phyloP scores from a whole-genome alignment of 305 asterid genomes.

The Andrographis paniculata region DNA sequence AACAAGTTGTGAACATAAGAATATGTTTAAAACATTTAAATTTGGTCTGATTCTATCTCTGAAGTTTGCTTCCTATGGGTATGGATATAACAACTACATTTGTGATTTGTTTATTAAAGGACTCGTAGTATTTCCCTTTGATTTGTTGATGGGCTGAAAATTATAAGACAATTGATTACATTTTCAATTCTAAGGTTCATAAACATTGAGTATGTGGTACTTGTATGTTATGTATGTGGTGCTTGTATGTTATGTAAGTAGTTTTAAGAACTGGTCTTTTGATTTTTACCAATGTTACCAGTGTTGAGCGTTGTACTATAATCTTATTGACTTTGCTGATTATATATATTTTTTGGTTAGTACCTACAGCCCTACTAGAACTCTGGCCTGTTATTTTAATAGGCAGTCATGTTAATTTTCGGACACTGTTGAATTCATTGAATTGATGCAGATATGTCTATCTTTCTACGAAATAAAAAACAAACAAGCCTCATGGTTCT shows the following conservation, averaged over 20 bases:
- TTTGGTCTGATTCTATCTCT: not conserved
- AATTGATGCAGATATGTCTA: conserved; percentile 63
- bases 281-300: not conserved
- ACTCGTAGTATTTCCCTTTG: not conserved
- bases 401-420: conserved; percentile 1
- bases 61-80: too few species aligned
- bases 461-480: conserved; percentile 86
- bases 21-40: not conserved
- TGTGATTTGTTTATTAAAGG: not conserved
- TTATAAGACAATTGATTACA: not conserved
- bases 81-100: not conserved
- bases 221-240: not conserved
- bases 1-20: too few species aligned
- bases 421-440: conserved; percentile 2
- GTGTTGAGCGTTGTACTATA: too few species aligned
- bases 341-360: too few species aligned
- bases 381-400: too few species aligned
- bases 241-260: not conserved
- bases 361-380: too few species aligned
- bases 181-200: not conserved
- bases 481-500: conserved; percentile 87
- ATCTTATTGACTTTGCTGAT: too few species aligned
- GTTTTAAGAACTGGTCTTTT: not conserved
- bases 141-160: not conserved
- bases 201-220: conserved; percentile 1